phyloP scores from a whole-genome alignment of 2,329 filamentous ascomycete species.

The Beauveria asiatica region DNA sequence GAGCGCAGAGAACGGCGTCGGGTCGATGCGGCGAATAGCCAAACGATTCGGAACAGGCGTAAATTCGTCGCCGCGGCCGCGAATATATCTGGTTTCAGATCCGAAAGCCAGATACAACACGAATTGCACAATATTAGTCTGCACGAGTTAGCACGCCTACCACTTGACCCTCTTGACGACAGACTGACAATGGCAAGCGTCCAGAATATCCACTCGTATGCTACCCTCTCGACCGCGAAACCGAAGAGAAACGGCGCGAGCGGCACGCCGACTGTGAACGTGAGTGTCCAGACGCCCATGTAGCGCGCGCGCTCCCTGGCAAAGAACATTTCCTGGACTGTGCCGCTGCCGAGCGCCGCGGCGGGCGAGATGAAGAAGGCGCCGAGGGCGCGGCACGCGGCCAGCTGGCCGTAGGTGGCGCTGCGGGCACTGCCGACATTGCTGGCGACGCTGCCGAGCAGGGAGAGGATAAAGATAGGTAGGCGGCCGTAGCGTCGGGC shows the following conservation, averaged over 20 bases:
- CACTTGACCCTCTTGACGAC: background rate
- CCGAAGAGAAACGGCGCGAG: slow-evolving; percentile 3
- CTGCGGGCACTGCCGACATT: background rate
- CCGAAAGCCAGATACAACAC: background rate
- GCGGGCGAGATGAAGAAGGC: slow-evolving; percentile 6
- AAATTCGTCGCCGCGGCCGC: background rate
- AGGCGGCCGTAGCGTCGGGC: background rate
- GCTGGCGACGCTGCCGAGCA: background rate
- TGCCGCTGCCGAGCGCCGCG: slow-evolving; percentile 1
- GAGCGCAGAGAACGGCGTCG: background rate
- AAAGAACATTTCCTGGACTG: slow-evolving; percentile 5
- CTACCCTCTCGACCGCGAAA: background rate
- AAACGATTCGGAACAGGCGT: background rate
- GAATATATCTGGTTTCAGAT: background rate
- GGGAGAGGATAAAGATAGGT: background rate
- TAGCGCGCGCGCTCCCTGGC: background rate
- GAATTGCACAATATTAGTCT: slow-evolving; percentile 1
- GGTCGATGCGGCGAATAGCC: background rate
- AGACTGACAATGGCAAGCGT: slow-evolving; percentile 2
- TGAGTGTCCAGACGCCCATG: slow-evolving; percentile 7
- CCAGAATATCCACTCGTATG: slow-evolving; percentile 5
- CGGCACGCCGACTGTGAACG: slow-evolving; percentile 1
- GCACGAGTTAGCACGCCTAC: background rate
- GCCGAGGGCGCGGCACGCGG: background rate
- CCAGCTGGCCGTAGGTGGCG: background rate